phyloP scores from a whole-genome alignment of 1,139 yeast species.

The Yamadazyma dendronema region DNA sequence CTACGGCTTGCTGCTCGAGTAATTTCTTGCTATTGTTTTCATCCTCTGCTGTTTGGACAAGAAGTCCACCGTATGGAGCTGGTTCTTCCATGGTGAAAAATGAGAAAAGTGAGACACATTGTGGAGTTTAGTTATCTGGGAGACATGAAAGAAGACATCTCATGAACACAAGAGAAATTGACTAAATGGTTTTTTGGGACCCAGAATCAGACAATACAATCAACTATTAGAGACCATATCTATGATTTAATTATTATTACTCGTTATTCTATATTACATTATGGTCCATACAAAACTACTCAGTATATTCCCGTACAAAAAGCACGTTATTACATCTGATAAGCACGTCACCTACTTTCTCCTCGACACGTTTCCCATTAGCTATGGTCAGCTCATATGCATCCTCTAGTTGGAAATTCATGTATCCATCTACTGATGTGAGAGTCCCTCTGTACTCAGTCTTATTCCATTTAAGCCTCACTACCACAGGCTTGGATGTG shows the following conservation, averaged over 20 bases:
- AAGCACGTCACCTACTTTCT: conserved; percentile 75
- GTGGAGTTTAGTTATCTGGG: conserved; percentile 1
- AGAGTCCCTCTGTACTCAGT: conserved; percentile 88
- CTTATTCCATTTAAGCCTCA: conserved; percentile 88
- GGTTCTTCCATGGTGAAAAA: conserved; percentile 28
- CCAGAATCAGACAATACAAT: too few relatives aligned
- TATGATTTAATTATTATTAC: background rate
- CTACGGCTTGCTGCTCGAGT: conserved; percentile 34
- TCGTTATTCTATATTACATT: background rate
- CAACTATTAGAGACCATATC: too few relatives aligned
- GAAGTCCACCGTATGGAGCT: conserved; percentile 44
- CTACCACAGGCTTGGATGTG: conserved; percentile 67
- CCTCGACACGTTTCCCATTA: conserved; percentile 45
- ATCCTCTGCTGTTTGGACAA: conserved; percentile 40
- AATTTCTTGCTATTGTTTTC: conserved; percentile 33
- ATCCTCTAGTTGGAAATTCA: conserved; percentile 78
- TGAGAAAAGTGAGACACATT: conserved; percentile 1
- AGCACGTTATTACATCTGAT: conserved; percentile 81
- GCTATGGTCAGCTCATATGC: conserved; percentile 58
- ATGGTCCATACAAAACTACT: too few relatives aligned
- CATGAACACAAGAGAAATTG: background rate
- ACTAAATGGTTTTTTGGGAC: too few relatives aligned
- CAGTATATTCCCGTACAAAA: conserved; percentile 49
- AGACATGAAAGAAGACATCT: background rate
- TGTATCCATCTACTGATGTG: conserved; percentile 84